phyloP scores from a whole-genome alignment of 768 basidiomycete genomes.

The Cystobasidium tubakii region DNA sequence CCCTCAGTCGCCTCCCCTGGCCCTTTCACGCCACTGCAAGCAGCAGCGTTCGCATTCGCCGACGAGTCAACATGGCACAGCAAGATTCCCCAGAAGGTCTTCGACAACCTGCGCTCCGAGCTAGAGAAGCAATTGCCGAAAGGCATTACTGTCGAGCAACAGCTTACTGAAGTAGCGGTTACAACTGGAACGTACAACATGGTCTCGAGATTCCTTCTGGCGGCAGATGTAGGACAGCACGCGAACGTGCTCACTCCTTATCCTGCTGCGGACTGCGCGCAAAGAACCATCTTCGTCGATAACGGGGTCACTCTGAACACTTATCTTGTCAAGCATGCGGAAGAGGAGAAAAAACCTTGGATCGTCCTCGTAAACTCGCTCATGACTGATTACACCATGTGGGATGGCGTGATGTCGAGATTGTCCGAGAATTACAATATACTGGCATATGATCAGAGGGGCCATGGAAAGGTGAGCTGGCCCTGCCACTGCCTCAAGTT shows the following conservation, averaged over 20 bases:
- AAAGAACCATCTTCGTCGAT: conserved; percentile 29
- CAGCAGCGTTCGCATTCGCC: conserved; percentile 58
- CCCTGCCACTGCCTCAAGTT: background rate
- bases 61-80: conserved; percentile 59
- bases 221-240: conserved; percentile 60
- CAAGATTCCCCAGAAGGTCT: conserved; percentile 53
- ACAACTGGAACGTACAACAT: conserved; percentile 60
- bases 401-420: conserved; percentile 45
- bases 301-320: conserved; percentile 29
- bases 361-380: conserved; percentile 49
- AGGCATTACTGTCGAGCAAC: conserved; percentile 43
- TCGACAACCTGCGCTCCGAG: conserved; percentile 51
- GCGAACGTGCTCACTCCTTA: conserved; percentile 46
- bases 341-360: conserved; percentile 42
- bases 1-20: conserved; percentile 48
- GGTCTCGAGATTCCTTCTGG: conserved; percentile 63
- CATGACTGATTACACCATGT: conserved; percentile 49
- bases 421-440: conserved; percentile 47
- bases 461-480: conserved; percentile 46
- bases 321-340: conserved; percentile 24
- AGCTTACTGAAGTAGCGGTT: conserved; percentile 55
- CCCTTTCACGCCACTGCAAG: conserved; percentile 55
- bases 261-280: conserved; percentile 28
- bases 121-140: conserved; percentile 39
- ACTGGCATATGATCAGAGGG: conserved; percentile 49